phyloP scores from a whole-genome alignment of 2,329 filamentous ascomycete genomes.

The Orbilia oligospora region DNA sequence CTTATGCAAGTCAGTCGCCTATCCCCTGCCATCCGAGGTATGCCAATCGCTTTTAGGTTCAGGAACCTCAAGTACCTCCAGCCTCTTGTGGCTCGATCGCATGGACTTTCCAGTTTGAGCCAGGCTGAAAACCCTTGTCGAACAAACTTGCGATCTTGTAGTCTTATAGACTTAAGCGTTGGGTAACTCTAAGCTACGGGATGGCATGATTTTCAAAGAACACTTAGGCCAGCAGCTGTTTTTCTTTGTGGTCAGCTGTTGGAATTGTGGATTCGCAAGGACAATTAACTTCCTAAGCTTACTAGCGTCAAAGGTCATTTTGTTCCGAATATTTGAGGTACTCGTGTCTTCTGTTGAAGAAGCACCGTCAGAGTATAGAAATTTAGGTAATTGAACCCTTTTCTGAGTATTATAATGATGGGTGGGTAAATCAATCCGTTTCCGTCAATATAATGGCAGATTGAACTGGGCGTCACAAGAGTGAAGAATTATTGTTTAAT shows the following conservation, averaged over 20 bases:
- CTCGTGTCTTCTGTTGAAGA: neutral
- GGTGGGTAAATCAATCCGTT: neutral
- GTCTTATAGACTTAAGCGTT: neutral
- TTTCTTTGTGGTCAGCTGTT: constrained; percentile 1
- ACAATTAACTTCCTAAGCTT: constrained; percentile 3
- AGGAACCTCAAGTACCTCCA: constrained; percentile 28
- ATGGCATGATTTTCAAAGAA: neutral
- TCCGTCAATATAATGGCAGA: neutral
- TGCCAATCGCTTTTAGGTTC: constrained; percentile 13
- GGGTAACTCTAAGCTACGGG: constrained; percentile 23
- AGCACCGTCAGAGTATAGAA: neutral
- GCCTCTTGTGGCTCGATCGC: constrained; percentile 39
- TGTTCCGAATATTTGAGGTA: constrained; percentile 4
- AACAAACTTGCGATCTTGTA: neutral
- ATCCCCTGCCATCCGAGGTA: constrained; percentile 11
- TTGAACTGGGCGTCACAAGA: neutral
- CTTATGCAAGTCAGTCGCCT: constrained; percentile 14
- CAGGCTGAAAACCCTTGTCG: neutral
- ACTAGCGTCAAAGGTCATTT: neutral
- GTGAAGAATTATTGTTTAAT: constrained; percentile 18
- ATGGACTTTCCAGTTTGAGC: constrained; percentile 16
- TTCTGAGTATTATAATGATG: neutral
- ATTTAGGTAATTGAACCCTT: neutral
- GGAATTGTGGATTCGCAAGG: neutral
- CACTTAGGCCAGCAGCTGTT: neutral